These are phyloP conservation scores for Backusella westeae DNA, from an alignment of 192 early-diverging fungal species.

Conservation along the genomic window DNA sequence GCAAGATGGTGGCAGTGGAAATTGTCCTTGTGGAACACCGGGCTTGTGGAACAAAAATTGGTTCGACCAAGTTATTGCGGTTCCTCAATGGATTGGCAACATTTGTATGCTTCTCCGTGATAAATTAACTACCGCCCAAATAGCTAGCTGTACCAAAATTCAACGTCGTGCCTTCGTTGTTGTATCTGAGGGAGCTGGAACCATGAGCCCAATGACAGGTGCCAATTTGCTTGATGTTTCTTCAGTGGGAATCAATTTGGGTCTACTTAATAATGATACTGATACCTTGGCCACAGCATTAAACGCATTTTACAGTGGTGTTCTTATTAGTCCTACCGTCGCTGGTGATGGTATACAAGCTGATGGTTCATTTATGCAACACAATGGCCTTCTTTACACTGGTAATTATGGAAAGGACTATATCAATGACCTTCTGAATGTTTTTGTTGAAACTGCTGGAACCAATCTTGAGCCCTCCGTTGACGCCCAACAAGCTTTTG, in stretches of 20 bases:
- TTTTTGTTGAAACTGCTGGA: conserved; percentile 16
- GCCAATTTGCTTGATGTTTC: conserved; percentile 25
- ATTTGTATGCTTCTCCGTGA: conserved; percentile 19
- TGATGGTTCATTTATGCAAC: conserved; percentile 31
- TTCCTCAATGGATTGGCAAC: conserved; percentile 1
- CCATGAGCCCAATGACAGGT: conserved; percentile 12
- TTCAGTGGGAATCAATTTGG: conserved; percentile 16
- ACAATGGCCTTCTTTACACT: conserved; percentile 16
- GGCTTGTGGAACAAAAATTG: conserved; percentile 35
- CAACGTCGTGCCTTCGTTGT: conserved; percentile 5
- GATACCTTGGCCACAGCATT: conserved; percentile 8
- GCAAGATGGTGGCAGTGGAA: conserved; percentile 7
- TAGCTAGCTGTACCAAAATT: background rate
- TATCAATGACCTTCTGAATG: conserved; percentile 15
- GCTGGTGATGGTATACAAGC: conserved; percentile 22
- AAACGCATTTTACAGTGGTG: conserved; percentile 8
- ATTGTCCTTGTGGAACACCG: conserved; percentile 30
- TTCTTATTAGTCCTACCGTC: background rate
- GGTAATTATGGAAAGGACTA: conserved; percentile 32
- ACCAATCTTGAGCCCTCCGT: conserved; percentile 9
- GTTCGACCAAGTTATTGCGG: conserved; percentile 20
- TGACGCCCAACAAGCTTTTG: background rate
- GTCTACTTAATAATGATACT: conserved; percentile 13
- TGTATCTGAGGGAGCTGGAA: background rate
- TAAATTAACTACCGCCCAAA: background rate